Conservation (phyloP, 768 basidiomycete genomes). For the Amanita polypyramis region DNA sequence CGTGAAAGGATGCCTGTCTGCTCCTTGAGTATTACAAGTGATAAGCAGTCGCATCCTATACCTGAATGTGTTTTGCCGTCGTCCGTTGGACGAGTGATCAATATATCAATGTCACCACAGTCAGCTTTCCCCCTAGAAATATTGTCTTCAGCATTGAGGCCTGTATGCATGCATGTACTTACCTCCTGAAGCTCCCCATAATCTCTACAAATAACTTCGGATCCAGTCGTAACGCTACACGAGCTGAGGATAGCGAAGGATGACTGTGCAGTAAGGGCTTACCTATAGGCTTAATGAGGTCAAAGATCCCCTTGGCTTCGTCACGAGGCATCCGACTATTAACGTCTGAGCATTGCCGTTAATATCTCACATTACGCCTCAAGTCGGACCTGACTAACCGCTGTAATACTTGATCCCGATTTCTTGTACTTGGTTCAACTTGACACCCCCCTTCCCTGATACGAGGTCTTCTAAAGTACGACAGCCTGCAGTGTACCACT, state of each 20-base stretch:
- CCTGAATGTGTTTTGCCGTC: conserved; percentile 74
- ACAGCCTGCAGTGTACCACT: conserved; percentile 71
- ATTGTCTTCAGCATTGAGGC: neutral
- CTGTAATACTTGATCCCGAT: conserved; percentile 65
- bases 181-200: conserved; percentile 89
- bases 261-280: conserved; percentile 8
- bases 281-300: conserved; percentile 66
- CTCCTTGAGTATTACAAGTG: neutral
- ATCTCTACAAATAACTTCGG: conserved; percentile 65
- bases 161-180: conserved; percentile 4
- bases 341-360: conserved; percentile 41
- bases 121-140: conserved; percentile 59
- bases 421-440: conserved; percentile 45
- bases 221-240: conserved; percentile 60
- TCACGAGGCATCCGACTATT: conserved; percentile 76
- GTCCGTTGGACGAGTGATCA: conserved; percentile 64
- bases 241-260: neutral
- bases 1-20: conserved; percentile 47
- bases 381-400: conserved; percentile 28
- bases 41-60: conserved; percentile 15
- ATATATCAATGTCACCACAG: conserved; percentile 88
- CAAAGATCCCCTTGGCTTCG: conserved; percentile 69
- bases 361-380: neutral
- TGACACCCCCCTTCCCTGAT: conserved; percentile 49
- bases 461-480: conserved; percentile 69